phyloP scores from a whole-genome alignment of 805 yeast genomes.

The Schwanniomyces vanrijiae region DNA sequence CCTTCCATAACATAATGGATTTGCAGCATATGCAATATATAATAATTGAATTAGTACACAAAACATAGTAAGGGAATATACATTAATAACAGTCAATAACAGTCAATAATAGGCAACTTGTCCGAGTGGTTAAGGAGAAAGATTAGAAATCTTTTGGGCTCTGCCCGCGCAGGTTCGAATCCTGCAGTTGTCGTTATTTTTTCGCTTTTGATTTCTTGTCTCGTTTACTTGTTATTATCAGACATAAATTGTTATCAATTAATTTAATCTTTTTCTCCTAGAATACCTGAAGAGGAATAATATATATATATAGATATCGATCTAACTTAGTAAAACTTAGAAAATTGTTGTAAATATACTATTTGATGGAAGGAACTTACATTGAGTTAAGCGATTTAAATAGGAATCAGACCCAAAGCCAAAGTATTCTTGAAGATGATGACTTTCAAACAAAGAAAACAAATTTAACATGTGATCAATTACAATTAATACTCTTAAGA shows the following conservation, averaged over 20 bases:
- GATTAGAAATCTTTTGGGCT: constrained; percentile 62
- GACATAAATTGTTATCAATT: too few relatives aligned
- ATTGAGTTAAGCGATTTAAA: constrained; percentile 14
- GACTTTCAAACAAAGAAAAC: neutral
- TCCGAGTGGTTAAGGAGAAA: constrained; percentile 61
- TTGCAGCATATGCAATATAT: too few relatives aligned
- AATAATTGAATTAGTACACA: too few relatives aligned
- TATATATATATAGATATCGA: neutral
- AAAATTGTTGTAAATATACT: neutral
- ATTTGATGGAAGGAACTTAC: constrained; percentile 7
- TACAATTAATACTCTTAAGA: constrained; percentile 17
- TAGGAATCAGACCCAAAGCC: neutral
- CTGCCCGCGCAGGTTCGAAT: constrained; percentile 64
- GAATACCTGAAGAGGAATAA: too few relatives aligned
- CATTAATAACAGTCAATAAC: too few relatives aligned
- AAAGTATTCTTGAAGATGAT: neutral
- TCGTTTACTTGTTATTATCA: neutral
- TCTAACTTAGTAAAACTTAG: neutral
- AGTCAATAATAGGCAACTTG: constrained; percentile 40
- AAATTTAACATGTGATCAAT: constrained; percentile 5
- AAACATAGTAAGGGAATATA: too few relatives aligned
- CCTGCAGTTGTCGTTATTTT: constrained; percentile 54
- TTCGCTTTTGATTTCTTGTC: constrained; percentile 3
- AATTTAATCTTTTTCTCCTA: too few relatives aligned
- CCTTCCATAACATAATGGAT: too few relatives aligned